These are phyloP conservation scores for Ascochyta pisi DNA, from an alignment of 2,329 filamentous ascomycete genomes.

Conservation along the genomic window DNA sequence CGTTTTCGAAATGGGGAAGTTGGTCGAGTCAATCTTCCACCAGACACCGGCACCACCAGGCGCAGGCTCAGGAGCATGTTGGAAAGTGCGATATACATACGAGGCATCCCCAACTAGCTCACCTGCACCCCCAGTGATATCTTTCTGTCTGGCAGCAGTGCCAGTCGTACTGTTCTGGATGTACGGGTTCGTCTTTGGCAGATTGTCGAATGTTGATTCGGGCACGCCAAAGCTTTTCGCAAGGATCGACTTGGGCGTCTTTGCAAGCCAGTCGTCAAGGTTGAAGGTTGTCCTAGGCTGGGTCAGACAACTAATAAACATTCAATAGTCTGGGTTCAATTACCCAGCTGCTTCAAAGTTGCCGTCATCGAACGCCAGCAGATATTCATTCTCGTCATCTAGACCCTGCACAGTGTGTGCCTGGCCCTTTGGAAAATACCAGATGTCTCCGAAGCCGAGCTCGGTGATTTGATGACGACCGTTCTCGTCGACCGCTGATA, in stretches of 20 bases:
- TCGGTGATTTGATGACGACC: conserved; percentile 63
- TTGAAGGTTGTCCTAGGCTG: conserved; percentile 69
- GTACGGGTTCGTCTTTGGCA: conserved; percentile 66
- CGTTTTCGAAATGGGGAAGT: conserved; percentile 70
- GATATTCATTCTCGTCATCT: conserved; percentile 71
- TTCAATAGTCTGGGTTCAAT: conserved; percentile 18
- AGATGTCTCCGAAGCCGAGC: conserved; percentile 68
- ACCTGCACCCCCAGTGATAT: conserved; percentile 57
- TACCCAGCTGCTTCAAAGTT: conserved; percentile 70
- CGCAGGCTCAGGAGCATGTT: conserved; percentile 63
- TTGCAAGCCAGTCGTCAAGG: conserved; percentile 72
- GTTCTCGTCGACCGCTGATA: conserved; percentile 68
- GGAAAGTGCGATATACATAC: conserved; percentile 66
- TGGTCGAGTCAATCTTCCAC: conserved; percentile 70
- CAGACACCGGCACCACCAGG: conserved; percentile 68
- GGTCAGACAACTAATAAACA: conserved; percentile 5
- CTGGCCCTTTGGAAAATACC: conserved; percentile 72
- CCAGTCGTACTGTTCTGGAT: conserved; percentile 62
- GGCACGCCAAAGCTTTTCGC: conserved; percentile 74
- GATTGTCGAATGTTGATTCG: conserved; percentile 63
- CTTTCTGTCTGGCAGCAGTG: conserved; percentile 50
- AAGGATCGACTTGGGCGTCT: conserved; percentile 68
- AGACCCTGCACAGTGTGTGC: conserved; percentile 70
- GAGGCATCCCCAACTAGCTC: conserved; percentile 64
- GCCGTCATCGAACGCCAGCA: conserved; percentile 71